Percentiles rank a stretch among this genome's conserved stretches.
These are phyloP conservation scores for Leccinum incarnatum DNA, from an alignment of 768 basidiomycete genomes.

Conservation along the genomic window DNA sequence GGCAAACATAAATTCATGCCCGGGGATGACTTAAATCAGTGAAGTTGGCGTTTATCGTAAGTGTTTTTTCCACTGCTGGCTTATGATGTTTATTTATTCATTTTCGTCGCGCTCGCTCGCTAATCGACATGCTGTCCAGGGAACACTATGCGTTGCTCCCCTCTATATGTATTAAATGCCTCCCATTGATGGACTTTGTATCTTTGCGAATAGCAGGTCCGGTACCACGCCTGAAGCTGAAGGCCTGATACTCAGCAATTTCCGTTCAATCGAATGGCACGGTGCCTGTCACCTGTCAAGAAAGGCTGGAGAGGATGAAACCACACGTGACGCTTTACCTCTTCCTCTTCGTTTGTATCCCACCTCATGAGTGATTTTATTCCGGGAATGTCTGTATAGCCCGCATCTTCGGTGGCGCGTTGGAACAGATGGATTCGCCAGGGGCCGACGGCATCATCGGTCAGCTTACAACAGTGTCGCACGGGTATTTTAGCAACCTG, in stretches of 20 bases:
- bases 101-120: neutral
- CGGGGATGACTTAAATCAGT: conserved; percentile 42
- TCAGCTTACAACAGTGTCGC: conserved; percentile 4
- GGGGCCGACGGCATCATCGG: conserved; percentile 11
- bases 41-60: conserved; percentile 14
- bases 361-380: conserved; percentile 22
- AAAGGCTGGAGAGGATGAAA: conserved; percentile 14
- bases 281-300: conserved; percentile 15
- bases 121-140: conserved; percentile 14
- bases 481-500: conserved; percentile 3
- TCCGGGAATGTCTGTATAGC: conserved; percentile 17
- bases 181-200: conserved; percentile 23
- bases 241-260: conserved; percentile 10
- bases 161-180: conserved; percentile 25
- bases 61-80: conserved; percentile 1
- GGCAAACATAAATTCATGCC: conserved; percentile 74
- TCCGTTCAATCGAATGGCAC: conserved; percentile 5
- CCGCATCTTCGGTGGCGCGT: conserved; percentile 16
- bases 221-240: conserved; percentile 10
- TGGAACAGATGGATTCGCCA: conserved; percentile 13
- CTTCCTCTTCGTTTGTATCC: conserved; percentile 13
- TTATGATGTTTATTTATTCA: neutral
- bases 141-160: conserved; percentile 14
- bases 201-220: conserved; percentile 27
- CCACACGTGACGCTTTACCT: conserved; percentile 26